Evolutionary conservation across 1,284 basidiomycete genomes (phyloP).

Genomic region (Cutaneotrichosporon sp.): DNA sequence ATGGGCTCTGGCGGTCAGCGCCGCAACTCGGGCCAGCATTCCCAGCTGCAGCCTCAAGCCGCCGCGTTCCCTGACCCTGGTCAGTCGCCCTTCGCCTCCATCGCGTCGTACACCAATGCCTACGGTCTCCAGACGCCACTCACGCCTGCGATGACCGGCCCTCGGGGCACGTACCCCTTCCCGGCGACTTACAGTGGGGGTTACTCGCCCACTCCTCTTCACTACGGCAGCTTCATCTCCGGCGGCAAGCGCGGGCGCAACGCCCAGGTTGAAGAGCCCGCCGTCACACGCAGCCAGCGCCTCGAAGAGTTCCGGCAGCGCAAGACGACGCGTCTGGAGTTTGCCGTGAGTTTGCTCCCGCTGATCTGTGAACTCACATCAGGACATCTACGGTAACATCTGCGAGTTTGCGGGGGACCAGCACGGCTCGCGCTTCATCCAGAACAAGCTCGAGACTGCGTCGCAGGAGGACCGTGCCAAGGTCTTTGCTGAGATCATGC

Average conservation of each 20-base stretch:
- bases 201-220: slow-evolving; percentile 10
- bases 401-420: slow-evolving; percentile 94
- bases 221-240: background rate
- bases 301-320: slow-evolving; percentile 81
- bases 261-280: slow-evolving; percentile 3
- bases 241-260: slow-evolving; percentile 9
- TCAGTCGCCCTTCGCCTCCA: background rate
- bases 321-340: slow-evolving; percentile 70
- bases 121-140: slow-evolving; percentile 8
- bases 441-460: slow-evolving; percentile 74
- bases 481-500: slow-evolving; percentile 88
- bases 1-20: slow-evolving; percentile 7
- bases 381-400: slow-evolving; percentile 76
- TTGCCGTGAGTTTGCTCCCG: slow-evolving; percentile 55
- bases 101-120: background rate
- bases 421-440: slow-evolving; percentile 84
- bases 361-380: background rate
- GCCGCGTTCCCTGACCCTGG: background rate
- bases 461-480: slow-evolving; percentile 69
- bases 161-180: slow-evolving; percentile 23
- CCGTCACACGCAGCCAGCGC: slow-evolving; percentile 58
- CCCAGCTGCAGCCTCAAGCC: slow-evolving; percentile 1
- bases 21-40: slow-evolving; percentile 4
- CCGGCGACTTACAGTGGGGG: slow-evolving; percentile 10
- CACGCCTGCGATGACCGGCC: slow-evolving; percentile 1